Conservation (phyloP, 176 grass and related monocot species). For the Ensete glaucum region DNA sequence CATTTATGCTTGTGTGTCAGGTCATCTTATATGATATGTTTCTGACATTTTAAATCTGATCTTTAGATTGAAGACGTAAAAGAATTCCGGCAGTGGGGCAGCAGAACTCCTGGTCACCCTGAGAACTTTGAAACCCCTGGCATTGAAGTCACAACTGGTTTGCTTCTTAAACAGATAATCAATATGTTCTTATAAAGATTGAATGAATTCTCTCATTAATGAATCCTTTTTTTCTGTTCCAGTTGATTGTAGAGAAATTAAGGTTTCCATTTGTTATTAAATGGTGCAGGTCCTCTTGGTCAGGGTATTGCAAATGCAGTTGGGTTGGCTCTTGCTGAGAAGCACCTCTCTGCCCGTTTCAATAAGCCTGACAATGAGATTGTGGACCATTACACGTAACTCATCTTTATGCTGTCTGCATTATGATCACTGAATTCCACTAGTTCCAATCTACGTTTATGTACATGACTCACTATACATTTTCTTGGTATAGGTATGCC, state of each 20-base stretch:
- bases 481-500: conserved; percentile 34
- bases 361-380: conserved; percentile 91
- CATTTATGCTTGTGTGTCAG: neutral
- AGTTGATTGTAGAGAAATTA: too few species aligned
- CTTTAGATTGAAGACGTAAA: conserved; percentile 76
- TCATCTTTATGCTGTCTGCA: conserved; percentile 2
- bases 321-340: conserved; percentile 95
- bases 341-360: conserved; percentile 86
- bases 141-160: conserved; percentile 96
- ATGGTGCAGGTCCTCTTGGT: conserved; percentile 78
- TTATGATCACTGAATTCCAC: neutral
- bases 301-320: conserved; percentile 93
- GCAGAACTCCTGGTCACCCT: conserved; percentile 86
- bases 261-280: neutral
- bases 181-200: neutral
- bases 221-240: neutral
- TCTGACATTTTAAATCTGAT: conserved; percentile 9
- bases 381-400: conserved; percentile 94
- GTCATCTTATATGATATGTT: neutral
- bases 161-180: conserved; percentile 10
- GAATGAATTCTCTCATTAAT: conserved; percentile 1
- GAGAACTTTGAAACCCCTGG: conserved; percentile 97
- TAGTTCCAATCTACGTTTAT: neutral
- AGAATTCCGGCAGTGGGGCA: conserved; percentile 97
- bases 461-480: neutral